Percentiles rank a stretch among this genome's conserved stretches.
These are phyloP conservation scores for Pichia sp. DNA, from an alignment of 1,139 yeast genomes.

Conservation along the genomic window DNA sequence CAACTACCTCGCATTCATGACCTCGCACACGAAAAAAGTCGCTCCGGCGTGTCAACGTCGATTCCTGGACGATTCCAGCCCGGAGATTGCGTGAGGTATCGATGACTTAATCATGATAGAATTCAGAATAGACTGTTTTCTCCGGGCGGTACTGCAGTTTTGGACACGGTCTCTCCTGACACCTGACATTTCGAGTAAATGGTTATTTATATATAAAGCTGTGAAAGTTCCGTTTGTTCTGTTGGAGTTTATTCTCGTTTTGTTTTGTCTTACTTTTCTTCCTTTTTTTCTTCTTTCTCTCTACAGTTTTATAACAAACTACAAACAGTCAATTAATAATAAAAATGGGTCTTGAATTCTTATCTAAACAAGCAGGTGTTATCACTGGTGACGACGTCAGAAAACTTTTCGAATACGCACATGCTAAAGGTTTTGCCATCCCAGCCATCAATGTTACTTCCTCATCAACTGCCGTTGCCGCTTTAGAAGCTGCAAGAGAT, in stretches of 20 bases:
- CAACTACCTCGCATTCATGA: slow-evolving; percentile 27
- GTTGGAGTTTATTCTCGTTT: too few species aligned
- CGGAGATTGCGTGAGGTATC: too few species aligned
- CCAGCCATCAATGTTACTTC: slow-evolving; percentile 99
- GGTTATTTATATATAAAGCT: too few species aligned
- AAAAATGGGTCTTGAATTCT: slow-evolving; percentile 32
- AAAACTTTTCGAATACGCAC: slow-evolving; percentile 88
- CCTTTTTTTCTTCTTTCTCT: not conserved
- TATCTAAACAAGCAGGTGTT: slow-evolving; percentile 91
- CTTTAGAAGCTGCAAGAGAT: slow-evolving; percentile 98
- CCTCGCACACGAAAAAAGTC: too few species aligned
- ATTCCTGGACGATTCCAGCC: too few species aligned
- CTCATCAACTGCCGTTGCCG: slow-evolving; percentile 93
- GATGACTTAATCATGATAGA: too few species aligned
- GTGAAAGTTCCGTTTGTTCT: too few species aligned
- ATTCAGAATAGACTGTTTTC: too few species aligned
- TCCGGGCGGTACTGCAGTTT: too few species aligned
- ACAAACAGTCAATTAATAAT: not conserved
- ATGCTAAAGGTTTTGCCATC: slow-evolving; percentile 88
- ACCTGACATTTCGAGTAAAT: too few species aligned
- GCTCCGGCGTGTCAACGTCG: too few species aligned
- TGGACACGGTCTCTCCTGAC: too few species aligned
- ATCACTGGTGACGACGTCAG: slow-evolving; percentile 98
- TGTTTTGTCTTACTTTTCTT: not conserved
- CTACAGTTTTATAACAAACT: not conserved